These are phyloP conservation scores for Bauhinia variegata DNA, from an alignment of 306 rosid genomes.

Conservation along the genomic window DNA sequence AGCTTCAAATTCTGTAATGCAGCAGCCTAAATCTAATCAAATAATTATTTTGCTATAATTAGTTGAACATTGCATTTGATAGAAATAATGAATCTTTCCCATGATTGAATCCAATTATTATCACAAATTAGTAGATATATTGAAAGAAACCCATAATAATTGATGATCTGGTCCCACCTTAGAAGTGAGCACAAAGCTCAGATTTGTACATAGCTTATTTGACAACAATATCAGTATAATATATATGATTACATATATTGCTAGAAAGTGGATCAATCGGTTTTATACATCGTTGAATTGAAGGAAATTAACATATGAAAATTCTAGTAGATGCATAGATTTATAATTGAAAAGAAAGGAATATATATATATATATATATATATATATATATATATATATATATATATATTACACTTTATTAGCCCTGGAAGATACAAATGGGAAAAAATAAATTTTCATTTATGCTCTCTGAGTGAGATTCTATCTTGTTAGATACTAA, in stretches of 20 bases:
- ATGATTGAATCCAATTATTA: background rate
- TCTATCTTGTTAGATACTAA: too few species aligned
- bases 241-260: background rate
- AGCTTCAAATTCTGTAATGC: background rate
- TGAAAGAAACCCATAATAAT: background rate
- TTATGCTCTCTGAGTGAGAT: too few species aligned
- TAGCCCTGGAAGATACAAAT: too few species aligned
- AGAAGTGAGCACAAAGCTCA: background rate
- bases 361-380: too few species aligned
- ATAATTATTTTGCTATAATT: background rate
- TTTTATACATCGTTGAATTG: background rate
- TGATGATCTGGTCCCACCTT: background rate
- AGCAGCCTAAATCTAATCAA: background rate
- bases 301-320: background rate
- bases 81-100: background rate
- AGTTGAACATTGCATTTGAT: background rate
- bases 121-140: background rate
- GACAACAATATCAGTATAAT: conserved; percentile 5
- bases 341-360: too few species aligned
- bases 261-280: background rate
- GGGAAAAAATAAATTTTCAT: too few species aligned
- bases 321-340: too few species aligned
- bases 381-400: too few species aligned
- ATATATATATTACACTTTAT: too few species aligned
- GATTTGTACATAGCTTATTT: background rate